Evolutionary conservation across 2,329 filamentous ascomycete species (phyloP).

Genomic region (Talaromyces pinophilus): DNA sequence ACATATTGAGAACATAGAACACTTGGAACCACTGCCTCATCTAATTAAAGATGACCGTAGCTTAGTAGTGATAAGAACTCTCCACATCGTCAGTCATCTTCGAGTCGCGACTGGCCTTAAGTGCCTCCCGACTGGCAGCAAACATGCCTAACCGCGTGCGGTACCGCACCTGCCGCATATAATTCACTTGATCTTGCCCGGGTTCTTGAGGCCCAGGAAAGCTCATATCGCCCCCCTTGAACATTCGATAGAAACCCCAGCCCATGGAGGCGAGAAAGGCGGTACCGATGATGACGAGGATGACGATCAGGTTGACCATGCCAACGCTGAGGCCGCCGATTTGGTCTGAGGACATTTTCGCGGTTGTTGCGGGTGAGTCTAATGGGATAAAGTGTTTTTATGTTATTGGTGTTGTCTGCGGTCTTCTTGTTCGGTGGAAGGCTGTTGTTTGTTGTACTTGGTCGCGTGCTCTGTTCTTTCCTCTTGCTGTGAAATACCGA

Average conservation of each 20-base stretch:
- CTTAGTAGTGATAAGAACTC: conserved; percentile 4
- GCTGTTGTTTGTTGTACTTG: neutral
- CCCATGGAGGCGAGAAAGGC: conserved; percentile 16
- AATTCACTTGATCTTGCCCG: conserved; percentile 13
- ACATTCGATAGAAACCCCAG: conserved; percentile 16
- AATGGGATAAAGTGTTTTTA: neutral
- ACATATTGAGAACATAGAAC: neutral
- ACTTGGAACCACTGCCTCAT: neutral
- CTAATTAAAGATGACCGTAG: neutral
- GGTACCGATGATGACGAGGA: conserved; percentile 18
- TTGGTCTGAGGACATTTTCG: conserved; percentile 12
- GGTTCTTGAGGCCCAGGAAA: conserved; percentile 3
- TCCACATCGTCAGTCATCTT: conserved; percentile 12
- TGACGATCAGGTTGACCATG: conserved; percentile 22
- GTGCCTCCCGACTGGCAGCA: conserved; percentile 10
- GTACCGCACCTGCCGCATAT: conserved; percentile 24
- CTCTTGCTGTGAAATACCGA: neutral
- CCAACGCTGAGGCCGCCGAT: conserved; percentile 19
- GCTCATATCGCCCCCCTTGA: neutral
- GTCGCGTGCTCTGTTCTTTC: neutral
- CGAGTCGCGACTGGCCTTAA: neutral
- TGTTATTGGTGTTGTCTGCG: neutral
- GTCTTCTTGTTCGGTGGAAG: too few species aligned
- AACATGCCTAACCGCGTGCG: conserved; percentile 15
- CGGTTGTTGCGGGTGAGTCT: neutral